These are phyloP conservation scores for Talaromyces amestolkiae DNA, from an alignment of 2,329 filamentous ascomycete species.

Conservation along the genomic window DNA sequence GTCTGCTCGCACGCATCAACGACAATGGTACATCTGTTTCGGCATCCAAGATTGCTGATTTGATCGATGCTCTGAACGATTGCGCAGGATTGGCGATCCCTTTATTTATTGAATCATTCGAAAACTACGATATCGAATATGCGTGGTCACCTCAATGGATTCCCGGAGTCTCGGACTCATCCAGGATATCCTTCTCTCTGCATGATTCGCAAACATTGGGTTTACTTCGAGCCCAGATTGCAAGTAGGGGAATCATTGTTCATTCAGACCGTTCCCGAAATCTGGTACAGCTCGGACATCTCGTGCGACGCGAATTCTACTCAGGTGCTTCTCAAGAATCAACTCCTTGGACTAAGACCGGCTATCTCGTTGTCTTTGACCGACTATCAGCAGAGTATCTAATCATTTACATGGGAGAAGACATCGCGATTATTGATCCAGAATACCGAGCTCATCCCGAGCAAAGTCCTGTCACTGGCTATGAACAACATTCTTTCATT, in stretches of 20 bases:
- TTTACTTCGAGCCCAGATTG: constrained; percentile 30
- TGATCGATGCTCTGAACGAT: constrained; percentile 36
- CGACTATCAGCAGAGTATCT: constrained; percentile 31
- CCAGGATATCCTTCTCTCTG: constrained; percentile 21
- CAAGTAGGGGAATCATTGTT: constrained; percentile 24
- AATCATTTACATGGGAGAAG: constrained; percentile 31
- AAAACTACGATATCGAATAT: constrained; percentile 23
- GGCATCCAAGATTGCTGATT: constrained; percentile 24
- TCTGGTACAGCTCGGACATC: constrained; percentile 38
- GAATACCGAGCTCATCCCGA: constrained; percentile 21
- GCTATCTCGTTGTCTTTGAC: constrained; percentile 40
- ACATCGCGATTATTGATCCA: constrained; percentile 24
- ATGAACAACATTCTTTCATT: constrained; percentile 14
- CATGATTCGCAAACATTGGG: constrained; percentile 27
- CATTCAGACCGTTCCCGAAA: constrained; percentile 27
- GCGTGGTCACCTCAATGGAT: constrained; percentile 36
- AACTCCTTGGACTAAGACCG: constrained; percentile 32
- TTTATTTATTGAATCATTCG: constrained; percentile 19
- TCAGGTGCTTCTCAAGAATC: neutral
- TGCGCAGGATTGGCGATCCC: constrained; percentile 32
- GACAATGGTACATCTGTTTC: constrained; percentile 34
- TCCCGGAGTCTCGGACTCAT: constrained; percentile 31
- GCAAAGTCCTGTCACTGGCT: neutral
- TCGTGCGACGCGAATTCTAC: constrained; percentile 26
- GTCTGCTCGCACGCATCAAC: constrained; percentile 29